Conservation (phyloP, 495 filamentous ascomycete species). For the Penicillium fimorum region DNA sequence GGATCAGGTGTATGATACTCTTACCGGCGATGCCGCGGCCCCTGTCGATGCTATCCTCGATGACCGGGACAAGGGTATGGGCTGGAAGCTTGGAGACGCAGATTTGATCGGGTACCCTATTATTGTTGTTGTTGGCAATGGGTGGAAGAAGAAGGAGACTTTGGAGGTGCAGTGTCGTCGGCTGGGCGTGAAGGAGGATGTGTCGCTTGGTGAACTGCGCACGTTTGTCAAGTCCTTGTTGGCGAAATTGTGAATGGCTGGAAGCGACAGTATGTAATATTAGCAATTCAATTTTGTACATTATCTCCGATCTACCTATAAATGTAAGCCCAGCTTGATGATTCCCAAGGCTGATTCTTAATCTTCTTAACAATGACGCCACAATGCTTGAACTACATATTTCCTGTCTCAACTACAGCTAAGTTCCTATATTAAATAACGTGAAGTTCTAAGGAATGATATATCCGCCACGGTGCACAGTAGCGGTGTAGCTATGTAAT, state of each 20-base stretch:
- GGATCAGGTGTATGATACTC: constrained; percentile 59
- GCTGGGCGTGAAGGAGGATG: constrained; percentile 48
- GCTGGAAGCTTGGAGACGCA: constrained; percentile 86
- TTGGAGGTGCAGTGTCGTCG: constrained; percentile 79
- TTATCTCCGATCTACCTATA: constrained; percentile 2
- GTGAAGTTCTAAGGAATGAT: not conserved
- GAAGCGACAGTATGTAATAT: constrained; percentile 3
- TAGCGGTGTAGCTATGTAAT: not conserved
- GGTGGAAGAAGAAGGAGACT: constrained; percentile 61
- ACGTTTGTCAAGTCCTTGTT: constrained; percentile 43
- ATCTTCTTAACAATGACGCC: no score
- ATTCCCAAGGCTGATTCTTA: no score
- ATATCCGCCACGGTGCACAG: not conserved
- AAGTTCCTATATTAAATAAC: not conserved
- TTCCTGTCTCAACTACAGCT: not conserved
- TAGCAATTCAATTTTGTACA: constrained; percentile 8
- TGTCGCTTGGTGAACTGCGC: constrained; percentile 39
- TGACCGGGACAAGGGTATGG: constrained; percentile 66
- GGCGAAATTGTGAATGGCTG: constrained; percentile 33
- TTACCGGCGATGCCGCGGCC: constrained; percentile 30
- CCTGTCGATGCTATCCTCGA: constrained; percentile 68
- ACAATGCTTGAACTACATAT: not conserved
- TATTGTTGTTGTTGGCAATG: constrained; percentile 71
- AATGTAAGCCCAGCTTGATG: not conserved
- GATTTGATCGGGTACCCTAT: constrained; percentile 87